These are phyloP conservation scores for Auriscalpium orientale DNA, from an alignment of 768 basidiomycete species.

Conservation along the genomic window DNA sequence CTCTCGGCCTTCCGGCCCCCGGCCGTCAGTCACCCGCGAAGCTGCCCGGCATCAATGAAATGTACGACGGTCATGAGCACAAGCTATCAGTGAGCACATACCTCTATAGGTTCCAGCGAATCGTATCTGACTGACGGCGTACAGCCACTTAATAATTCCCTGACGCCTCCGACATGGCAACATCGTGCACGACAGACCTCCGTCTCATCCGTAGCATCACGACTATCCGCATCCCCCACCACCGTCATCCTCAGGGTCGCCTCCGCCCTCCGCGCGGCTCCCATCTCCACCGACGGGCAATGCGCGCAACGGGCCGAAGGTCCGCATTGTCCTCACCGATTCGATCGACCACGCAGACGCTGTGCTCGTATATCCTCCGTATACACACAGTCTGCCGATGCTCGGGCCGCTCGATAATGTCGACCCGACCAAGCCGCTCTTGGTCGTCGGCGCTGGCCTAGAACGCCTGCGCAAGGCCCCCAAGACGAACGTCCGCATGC, in stretches of 20 bases:
- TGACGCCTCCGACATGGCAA: not conserved
- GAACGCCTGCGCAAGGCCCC: conserved; percentile 37
- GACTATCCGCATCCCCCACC: not conserved
- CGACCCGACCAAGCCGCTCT: conserved; percentile 24
- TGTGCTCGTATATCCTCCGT: conserved; percentile 37
- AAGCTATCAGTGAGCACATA: not conserved
- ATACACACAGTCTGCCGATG: conserved; percentile 9
- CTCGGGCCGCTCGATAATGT: conserved; percentile 10
- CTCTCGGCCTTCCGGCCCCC: conserved; percentile 12
- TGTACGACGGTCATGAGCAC: not conserved
- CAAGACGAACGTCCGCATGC: conserved; percentile 40
- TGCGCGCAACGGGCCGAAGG: conserved; percentile 1
- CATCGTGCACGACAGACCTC: conserved; percentile 5
- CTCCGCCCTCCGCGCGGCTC: conserved; percentile 6
- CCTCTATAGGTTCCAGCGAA: not conserved
- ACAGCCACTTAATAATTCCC: not conserved
- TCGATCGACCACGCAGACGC: conserved; percentile 45
- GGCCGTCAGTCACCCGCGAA: conserved; percentile 3
- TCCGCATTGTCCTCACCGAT: conserved; percentile 17
- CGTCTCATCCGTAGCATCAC: conserved; percentile 14
- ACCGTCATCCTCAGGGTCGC: conserved; percentile 3
- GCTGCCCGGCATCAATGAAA: conserved; percentile 4
- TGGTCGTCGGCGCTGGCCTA: conserved; percentile 45
- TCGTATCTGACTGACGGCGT: not conserved
- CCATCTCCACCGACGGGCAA: conserved; percentile 3